These are phyloP conservation scores for Komagataella kurtzmanii DNA, from an alignment of 805 yeast genomes.

Conservation along the genomic window DNA sequence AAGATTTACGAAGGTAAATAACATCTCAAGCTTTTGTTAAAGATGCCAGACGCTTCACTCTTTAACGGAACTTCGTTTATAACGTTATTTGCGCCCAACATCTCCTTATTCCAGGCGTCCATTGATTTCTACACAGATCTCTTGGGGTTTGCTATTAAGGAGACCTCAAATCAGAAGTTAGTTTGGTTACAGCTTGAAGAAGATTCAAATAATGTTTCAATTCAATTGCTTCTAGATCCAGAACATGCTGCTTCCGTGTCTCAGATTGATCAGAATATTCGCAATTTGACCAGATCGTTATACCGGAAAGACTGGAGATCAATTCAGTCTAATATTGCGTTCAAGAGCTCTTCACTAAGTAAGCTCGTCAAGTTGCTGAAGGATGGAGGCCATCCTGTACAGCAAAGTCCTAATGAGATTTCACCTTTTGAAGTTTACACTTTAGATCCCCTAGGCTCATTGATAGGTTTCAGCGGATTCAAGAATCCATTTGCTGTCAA, in stretches of 20 bases:
- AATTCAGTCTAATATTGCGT: conserved; percentile 26
- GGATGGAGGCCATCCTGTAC: conserved; percentile 23
- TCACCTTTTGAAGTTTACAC: conserved; percentile 67
- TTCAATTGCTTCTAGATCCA: conserved; percentile 12
- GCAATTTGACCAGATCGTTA: conserved; percentile 14
- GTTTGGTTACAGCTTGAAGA: conserved; percentile 19
- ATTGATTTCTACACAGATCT: conserved; percentile 42
- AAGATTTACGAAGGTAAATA: neutral
- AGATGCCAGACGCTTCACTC: conserved; percentile 15
- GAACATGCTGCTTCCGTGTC: conserved; percentile 12
- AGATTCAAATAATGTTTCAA: conserved; percentile 12
- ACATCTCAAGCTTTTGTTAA: neutral
- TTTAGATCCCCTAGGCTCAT: conserved; percentile 73
- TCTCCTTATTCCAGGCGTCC: conserved; percentile 28
- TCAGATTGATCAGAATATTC: conserved; percentile 8
- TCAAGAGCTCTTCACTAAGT: conserved; percentile 29
- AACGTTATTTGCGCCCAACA: conserved; percentile 37
- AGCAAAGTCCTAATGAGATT: conserved; percentile 57
- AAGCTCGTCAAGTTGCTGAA: conserved; percentile 21
- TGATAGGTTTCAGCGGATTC: conserved; percentile 66
- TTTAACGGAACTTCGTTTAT: conserved; percentile 46
- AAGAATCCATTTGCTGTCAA: conserved; percentile 34
- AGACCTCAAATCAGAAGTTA: conserved; percentile 8
- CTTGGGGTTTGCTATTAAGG: conserved; percentile 21
- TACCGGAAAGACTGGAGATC: conserved; percentile 36